Base-by-base conservation (phyloP, 345 rosid genomes). In the Punica granatum region DNA sequence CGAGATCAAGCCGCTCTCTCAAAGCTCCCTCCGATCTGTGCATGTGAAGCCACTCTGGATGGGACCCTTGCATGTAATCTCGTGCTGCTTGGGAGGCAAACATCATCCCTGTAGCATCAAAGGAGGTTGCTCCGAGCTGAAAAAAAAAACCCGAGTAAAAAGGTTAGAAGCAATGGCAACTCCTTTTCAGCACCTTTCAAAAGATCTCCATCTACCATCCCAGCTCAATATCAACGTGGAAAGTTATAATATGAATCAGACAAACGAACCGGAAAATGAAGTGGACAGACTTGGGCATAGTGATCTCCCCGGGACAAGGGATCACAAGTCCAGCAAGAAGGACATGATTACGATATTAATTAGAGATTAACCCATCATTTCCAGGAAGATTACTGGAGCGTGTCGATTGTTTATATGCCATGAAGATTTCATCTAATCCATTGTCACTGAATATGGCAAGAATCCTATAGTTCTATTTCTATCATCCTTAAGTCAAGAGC, bases 41-140 rank as follows among this genome's bases (percentile, higher is more conserved):
- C 96, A 90, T 88, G 64, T 90, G 95, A 32, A 90, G 80, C 96
- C 97, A 93, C 60, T 90, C 87, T 0, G 84, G 70, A 49, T 77
- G 89, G 16, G 87, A 67, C 71, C 81, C 86, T 75, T 87, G 84
- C 25, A 73, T 73, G 70, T 76, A 83, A 28, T 85, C 92, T 65
- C 83, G 81, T n/a, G 79, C 73, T 73, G 77, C 79, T 80, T 83
- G 97, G 67, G 86, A 75, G 42, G 85, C 85, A 23, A 80, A 89
- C 71, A 88, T 74, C 77, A 79, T 80, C 67, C 87, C 87, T 12
- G 83, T 67, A 43, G 80, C 80, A 26, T 86, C 92, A 56, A 84
- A 78, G 26, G 85, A 85, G 65, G 74, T 87, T 43, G 71, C 65
- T 53, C 79, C 86, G 11, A 82, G 77, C 92, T 84, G 71, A 37